phyloP scores from a whole-genome alignment of 192 early-diverging fungal species.

The Allomyces macrogynus region DNA sequence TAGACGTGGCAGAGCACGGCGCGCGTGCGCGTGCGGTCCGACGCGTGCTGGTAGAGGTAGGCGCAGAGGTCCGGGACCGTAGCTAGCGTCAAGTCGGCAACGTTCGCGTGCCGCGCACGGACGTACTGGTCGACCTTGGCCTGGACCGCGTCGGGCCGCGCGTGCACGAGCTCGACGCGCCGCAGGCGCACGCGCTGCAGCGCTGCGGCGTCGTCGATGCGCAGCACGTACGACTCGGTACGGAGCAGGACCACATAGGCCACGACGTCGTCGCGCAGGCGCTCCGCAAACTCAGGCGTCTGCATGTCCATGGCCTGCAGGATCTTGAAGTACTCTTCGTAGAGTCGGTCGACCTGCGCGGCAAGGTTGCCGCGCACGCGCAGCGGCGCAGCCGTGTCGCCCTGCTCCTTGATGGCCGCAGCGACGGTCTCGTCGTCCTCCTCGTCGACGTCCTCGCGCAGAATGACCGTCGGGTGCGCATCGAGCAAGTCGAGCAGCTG shows the following conservation, averaged over 20 bases:
- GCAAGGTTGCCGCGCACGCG: constrained; percentile 64
- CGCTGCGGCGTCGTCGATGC: constrained; percentile 28
- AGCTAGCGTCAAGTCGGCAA: constrained; percentile 24
- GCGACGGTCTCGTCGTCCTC: constrained; percentile 27
- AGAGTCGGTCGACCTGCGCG: constrained; percentile 75
- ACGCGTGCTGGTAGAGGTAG: constrained; percentile 69
- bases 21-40: constrained; percentile 67
- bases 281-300: constrained; percentile 85
- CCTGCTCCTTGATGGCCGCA: constrained; percentile 26
- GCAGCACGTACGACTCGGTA: constrained; percentile 68
- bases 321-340: constrained; percentile 92
- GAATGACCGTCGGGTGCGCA: constrained; percentile 38
- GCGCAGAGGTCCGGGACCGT: constrained; percentile 68
- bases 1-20: constrained; percentile 95
- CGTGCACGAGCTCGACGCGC: constrained; percentile 89
- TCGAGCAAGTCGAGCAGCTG: constrained; percentile 59
- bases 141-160: constrained; percentile 84
- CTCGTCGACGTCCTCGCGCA: constrained; percentile 49
- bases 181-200: constrained; percentile 60
- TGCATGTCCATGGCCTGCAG: constrained; percentile 94
- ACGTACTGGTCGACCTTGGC: constrained; percentile 39
- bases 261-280: constrained; percentile 71
- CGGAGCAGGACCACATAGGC: constrained; percentile 78
- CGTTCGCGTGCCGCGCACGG: constrained; percentile 20
- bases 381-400: constrained; percentile 27